A percentile compares a stretch with the other conserved stretches of the same genome.
Conservation (phyloP, 495 filamentous ascomycete species). For the Patellaria atrata region DNA sequence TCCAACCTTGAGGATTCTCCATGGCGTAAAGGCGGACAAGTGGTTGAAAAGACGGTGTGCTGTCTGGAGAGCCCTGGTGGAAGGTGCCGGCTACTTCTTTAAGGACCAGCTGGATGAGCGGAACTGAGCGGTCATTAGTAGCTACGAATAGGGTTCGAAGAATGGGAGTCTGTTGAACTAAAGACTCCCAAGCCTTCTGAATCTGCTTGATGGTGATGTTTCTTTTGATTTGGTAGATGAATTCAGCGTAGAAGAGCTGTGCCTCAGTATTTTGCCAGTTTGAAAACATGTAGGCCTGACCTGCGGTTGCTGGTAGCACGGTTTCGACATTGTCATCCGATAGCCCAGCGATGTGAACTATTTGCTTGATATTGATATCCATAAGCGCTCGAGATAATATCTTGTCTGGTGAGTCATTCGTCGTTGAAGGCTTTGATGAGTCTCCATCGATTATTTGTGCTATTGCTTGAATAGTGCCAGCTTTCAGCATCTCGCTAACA, state of each 20-base stretch:
- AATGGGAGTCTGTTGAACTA: constrained; percentile 40
- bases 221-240: constrained; percentile 34
- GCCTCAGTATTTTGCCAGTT: constrained; percentile 51
- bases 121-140: constrained; percentile 29
- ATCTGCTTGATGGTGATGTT: constrained; percentile 24
- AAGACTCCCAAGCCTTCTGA: constrained; percentile 38
- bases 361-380: constrained; percentile 20
- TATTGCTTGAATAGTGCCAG: constrained; percentile 48
- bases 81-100: constrained; percentile 16
- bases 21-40: constrained; percentile 21
- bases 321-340: constrained; percentile 33
- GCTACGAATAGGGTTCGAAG: constrained; percentile 48
- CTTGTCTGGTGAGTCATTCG: constrained; percentile 6
- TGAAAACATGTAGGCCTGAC: constrained; percentile 57
- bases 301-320: constrained; percentile 48
- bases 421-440: constrained; percentile 10
- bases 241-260: constrained; percentile 47
- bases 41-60: constrained; percentile 16
- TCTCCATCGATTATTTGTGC: constrained; percentile 24
- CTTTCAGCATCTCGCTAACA: constrained; percentile 52
- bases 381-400: constrained; percentile 25
- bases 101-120: constrained; percentile 41
- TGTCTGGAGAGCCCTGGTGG: constrained; percentile 7
- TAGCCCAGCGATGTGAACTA: constrained; percentile 24
- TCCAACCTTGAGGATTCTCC: constrained; percentile 14